Conservation (phyloP, 371 early-diverging fungal species). For the Apophysomyces sp. region DNA sequence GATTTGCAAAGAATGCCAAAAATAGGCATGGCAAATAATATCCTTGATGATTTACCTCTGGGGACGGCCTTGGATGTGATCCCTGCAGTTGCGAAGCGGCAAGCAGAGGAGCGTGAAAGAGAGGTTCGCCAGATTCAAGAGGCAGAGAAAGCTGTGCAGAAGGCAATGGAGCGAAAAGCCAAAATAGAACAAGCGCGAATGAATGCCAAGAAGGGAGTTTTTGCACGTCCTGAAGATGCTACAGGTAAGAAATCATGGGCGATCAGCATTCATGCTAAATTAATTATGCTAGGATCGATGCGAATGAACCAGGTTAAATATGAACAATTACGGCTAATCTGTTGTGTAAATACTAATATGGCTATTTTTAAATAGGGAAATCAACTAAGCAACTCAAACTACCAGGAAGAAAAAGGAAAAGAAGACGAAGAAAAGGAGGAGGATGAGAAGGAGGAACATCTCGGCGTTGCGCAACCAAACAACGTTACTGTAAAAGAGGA, state of each 20-base stretch:
- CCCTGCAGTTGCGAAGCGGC: constrained; percentile 5
- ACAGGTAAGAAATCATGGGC: background rate
- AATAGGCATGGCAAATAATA: background rate
- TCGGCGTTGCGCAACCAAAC: background rate
- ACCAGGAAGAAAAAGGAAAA: background rate
- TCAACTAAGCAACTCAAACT: background rate
- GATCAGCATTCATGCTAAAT: background rate
- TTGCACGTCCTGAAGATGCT: background rate
- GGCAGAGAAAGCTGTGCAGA: constrained; percentile 12
- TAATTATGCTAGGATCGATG: background rate
- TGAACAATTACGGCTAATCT: too few relatives aligned
- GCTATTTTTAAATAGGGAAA: background rate
- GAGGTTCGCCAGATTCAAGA: constrained; percentile 5
- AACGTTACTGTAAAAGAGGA: too few relatives aligned
- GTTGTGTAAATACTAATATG: background rate
- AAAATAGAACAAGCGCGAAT: constrained; percentile 6
- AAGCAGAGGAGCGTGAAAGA: constrained; percentile 7
- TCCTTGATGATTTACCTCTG: background rate
- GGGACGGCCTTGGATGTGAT: constrained; percentile 5
- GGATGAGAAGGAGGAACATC: background rate
- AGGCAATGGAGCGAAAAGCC: constrained; percentile 11
- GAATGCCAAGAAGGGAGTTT: background rate
- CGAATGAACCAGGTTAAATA: background rate
- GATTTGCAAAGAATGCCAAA: too few relatives aligned
- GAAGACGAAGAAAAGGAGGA: background rate